A percentile compares a stretch with the other conserved stretches of the same genome.
These are phyloP conservation scores for Drosera capensis DNA, from an alignment of 148 eudicot genomes.

Conservation along the genomic window DNA sequence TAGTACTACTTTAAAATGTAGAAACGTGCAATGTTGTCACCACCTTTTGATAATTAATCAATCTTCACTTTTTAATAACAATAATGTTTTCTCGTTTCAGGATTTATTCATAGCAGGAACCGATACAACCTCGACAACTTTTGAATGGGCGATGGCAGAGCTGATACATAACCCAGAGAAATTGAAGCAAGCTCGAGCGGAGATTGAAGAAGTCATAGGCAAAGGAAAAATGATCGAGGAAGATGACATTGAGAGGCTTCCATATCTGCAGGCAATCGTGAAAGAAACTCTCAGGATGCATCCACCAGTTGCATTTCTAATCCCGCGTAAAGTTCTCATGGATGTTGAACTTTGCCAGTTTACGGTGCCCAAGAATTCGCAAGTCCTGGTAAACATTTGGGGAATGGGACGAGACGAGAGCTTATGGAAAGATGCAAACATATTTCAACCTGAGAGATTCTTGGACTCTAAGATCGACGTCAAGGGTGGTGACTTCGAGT, in stretches of 20 bases:
- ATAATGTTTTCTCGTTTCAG: not conserved
- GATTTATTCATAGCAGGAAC: not conserved
- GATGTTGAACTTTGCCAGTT: not conserved
- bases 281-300: not conserved
- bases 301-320: not conserved
- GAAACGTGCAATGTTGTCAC: no score
- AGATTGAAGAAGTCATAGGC: not conserved
- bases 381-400: not conserved
- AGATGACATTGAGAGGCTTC: not conserved
- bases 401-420: not conserved
- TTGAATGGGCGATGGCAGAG: no score
- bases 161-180: not conserved
- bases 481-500: no score
- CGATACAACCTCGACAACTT: not conserved
- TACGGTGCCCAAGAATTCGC: not conserved
- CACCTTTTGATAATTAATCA: no score
- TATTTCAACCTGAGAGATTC: not conserved
- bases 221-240: not conserved
- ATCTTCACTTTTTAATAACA: not conserved
- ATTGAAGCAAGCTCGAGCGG: not conserved
- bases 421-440: not conserved
- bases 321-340: not conserved
- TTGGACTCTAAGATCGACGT: not conserved
- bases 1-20: no score
- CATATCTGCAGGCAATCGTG: not conserved